Conservation (phyloP, 352 stramenopile genomes). For the Pythium oligandrum region DNA sequence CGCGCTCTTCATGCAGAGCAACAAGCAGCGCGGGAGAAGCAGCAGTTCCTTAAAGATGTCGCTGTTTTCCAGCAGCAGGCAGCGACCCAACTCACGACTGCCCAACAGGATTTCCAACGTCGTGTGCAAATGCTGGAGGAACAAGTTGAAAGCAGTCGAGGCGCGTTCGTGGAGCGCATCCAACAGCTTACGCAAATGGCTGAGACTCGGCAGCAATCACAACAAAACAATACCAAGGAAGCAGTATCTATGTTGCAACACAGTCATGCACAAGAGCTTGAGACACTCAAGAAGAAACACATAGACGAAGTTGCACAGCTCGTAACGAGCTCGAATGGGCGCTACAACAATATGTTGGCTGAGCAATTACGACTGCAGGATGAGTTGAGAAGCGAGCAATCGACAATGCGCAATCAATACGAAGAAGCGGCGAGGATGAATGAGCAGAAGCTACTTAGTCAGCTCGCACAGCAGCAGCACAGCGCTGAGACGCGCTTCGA, state of each 20-base stretch:
- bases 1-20: slow-evolving; percentile 24
- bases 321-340: slow-evolving; percentile 59
- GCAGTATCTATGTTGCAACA: slow-evolving; percentile 6
- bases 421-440: slow-evolving; percentile 8
- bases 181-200: slow-evolving; percentile 32
- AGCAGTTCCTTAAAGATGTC: slow-evolving; percentile 31
- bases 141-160: slow-evolving; percentile 28
- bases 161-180: slow-evolving; percentile 36
- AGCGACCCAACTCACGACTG: slow-evolving; percentile 9
- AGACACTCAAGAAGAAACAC: slow-evolving; percentile 33
- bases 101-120: slow-evolving; percentile 31
- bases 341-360: slow-evolving; percentile 72
- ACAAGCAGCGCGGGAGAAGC: slow-evolving; percentile 30
- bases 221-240: slow-evolving; percentile 15
- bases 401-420: slow-evolving; percentile 14
- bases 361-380: slow-evolving; percentile 67
- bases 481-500: slow-evolving; percentile 28
- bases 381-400: slow-evolving; percentile 18
- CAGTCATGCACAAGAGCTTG: slow-evolving; percentile 17
- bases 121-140: slow-evolving; percentile 39
- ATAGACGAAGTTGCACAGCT: slow-evolving; percentile 56
- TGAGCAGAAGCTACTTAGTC: slow-evolving; percentile 17
- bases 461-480: slow-evolving; percentile 20
- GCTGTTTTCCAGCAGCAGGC: slow-evolving; percentile 26
- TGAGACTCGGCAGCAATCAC: slow-evolving; percentile 20